Base-by-base conservation (phyloP, 2,329 filamentous ascomycete genomes). In the Cephalotrichum gorgonifer region DNA sequence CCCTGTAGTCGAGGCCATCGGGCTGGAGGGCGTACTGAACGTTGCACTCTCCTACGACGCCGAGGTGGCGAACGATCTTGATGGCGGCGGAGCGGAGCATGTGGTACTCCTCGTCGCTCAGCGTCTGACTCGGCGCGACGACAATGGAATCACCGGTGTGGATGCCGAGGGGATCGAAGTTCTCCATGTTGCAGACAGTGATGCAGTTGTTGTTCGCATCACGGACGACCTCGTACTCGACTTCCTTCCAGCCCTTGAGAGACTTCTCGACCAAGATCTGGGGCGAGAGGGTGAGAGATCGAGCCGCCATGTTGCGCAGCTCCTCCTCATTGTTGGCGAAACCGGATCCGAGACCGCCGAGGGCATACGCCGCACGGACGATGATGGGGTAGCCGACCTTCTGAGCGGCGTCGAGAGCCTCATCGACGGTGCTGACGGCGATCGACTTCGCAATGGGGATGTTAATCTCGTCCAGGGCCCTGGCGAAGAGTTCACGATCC, bases 71-170 rank as follows among this genome's bases (percentile, higher is more conserved):
- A 60, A 98, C 87, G 61, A 98, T 96, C 77, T 97, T 97, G 75
- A 97, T 96, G 43, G 93, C 88, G 54, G 93, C 90, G 39, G 89
- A 88, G 60, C 93, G 88, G 58, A 98, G 87, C 93, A 98, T 97
- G 75, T 98, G 90, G 67, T 97, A 98, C 69, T 98, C 93, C 74
- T 97, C 93, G 60, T 98, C 93, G 62, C 87, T 95, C 61, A 98
- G 75, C 23, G 93, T 98, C 72, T 98, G 93, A 71, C 86, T 93
- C 45, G 93, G 93, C 38, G 93, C 93, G 52, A 97, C 91, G 54
- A 98, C 93, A 60, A 98, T 98, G 60, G 90, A 96, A 75, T 98
- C 93, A 71, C 93, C 93, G 43, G 93, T 98, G 70, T 98, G 93
- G 50, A 95, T 94, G 62, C 93, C 93, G 33, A 98, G 81, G 55